These are phyloP conservation scores for Porphyrellus cyaneotinctus DNA, from an alignment of 768 basidiomycete genomes.

Conservation along the genomic window DNA sequence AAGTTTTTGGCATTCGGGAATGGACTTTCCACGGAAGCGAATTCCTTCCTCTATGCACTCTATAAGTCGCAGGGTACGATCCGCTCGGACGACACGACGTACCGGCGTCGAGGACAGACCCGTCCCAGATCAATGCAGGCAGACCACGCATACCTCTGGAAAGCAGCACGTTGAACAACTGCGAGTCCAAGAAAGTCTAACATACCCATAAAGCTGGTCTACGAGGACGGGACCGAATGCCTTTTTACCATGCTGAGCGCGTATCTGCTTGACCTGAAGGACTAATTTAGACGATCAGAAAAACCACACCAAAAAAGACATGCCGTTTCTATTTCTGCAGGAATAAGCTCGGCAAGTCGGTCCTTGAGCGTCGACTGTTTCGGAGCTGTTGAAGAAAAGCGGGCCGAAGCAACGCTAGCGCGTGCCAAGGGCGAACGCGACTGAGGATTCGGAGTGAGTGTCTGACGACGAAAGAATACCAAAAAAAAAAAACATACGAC, in stretches of 20 bases:
- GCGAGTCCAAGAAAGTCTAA: background rate
- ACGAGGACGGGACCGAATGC: constrained; percentile 88
- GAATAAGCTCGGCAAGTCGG: constrained; percentile 90
- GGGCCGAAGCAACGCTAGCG: constrained; percentile 42
- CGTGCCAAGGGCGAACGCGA: constrained; percentile 48
- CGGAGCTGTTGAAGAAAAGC: constrained; percentile 60
- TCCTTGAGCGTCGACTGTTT: constrained; percentile 85
- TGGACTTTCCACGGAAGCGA: constrained; percentile 95
- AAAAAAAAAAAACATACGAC: constrained; percentile 32
- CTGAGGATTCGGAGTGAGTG: constrained; percentile 27
- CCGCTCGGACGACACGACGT: constrained; percentile 17
- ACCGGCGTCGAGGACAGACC: constrained; percentile 94
- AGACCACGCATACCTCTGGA: constrained; percentile 81
- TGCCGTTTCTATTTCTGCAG: constrained; percentile 57
- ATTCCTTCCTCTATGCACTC: constrained; percentile 79
- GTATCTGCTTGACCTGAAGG: constrained; percentile 76
- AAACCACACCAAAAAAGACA: background rate
- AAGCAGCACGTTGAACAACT: constrained; percentile 2
- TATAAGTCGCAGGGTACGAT: background rate
- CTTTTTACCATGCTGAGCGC: constrained; percentile 87
- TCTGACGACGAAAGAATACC: too few species aligned
- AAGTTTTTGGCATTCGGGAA: constrained; percentile 80
- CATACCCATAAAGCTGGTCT: constrained; percentile 84
- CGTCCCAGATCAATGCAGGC: constrained; percentile 97
- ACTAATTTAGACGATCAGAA: constrained; percentile 3